Conservation (phyloP, 2,329 filamentous ascomycete genomes). For the Exophiala sp. region DNA sequence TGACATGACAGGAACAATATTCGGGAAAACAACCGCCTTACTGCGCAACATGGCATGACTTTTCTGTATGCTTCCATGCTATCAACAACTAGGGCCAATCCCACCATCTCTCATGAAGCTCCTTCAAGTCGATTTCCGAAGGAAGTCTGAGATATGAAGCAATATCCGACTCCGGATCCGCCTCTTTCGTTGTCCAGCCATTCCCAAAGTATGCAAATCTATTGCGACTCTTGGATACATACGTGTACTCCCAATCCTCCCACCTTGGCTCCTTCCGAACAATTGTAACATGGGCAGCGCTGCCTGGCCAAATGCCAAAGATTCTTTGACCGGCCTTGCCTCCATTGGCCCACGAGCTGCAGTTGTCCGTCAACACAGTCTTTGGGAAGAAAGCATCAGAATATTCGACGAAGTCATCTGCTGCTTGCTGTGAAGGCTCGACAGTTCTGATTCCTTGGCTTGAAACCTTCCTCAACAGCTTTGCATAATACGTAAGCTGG, state of each 20-base stretch:
- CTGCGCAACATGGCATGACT: not conserved
- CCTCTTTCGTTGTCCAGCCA: conserved; percentile 22
- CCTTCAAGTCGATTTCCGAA: conserved; percentile 16
- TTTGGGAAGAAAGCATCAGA: conserved; percentile 51
- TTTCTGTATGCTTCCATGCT: not conserved
- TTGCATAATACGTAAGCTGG: conserved; percentile 59
- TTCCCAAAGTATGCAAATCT: conserved; percentile 22
- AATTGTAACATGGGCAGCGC: conserved; percentile 21
- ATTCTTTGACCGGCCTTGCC: conserved; percentile 19
- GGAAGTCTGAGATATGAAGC: conserved; percentile 18
- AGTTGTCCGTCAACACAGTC: conserved; percentile 40
- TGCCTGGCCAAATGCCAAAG: conserved; percentile 24
- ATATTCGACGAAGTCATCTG: conserved; percentile 60
- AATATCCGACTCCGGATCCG: conserved; percentile 17
- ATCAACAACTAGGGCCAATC: not conserved
- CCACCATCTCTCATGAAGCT: conserved; percentile 25
- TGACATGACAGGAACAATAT: too few relatives aligned
- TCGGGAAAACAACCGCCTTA: too few relatives aligned
- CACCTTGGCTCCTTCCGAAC: conserved; percentile 21
- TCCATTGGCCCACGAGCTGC: conserved; percentile 24
- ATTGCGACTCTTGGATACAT: conserved; percentile 14
- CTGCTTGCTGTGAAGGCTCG: conserved; percentile 50
- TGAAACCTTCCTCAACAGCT: conserved; percentile 60
- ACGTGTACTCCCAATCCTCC: conserved; percentile 26
- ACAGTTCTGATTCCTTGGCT: conserved; percentile 62